A percentile compares a stretch with the other conserved stretches of the same genome.
phyloP scores from a whole-genome alignment of 2,329 filamentous ascomycete genomes.

The Hypoxylon sp. region DNA sequence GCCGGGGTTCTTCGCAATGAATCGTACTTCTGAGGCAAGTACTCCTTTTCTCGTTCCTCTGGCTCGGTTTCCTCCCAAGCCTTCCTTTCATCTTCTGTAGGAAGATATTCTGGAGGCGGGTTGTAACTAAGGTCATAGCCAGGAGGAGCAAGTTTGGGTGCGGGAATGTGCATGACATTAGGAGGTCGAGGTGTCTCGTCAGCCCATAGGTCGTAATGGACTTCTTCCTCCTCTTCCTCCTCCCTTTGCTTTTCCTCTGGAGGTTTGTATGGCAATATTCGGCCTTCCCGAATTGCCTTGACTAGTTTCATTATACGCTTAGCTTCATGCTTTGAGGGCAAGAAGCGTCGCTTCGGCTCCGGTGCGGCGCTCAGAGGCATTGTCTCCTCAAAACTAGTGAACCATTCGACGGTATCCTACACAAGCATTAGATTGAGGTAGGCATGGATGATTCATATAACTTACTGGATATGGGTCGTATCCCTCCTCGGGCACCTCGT shows the following conservation, averaged over 20 bases:
- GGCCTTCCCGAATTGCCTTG: slow-evolving; percentile 92
- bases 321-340: slow-evolving; percentile 96
- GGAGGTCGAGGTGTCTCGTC: slow-evolving; percentile 87
- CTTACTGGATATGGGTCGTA: slow-evolving; percentile 91
- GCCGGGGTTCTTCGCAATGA: slow-evolving; percentile 92
- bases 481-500: slow-evolving; percentile 87
- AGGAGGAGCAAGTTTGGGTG: slow-evolving; percentile 92
- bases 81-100: slow-evolving; percentile 85
- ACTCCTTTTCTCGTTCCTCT: slow-evolving; percentile 92
- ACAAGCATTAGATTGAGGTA: slow-evolving; percentile 36
- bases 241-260: slow-evolving; percentile 77
- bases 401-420: slow-evolving; percentile 90
- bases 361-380: slow-evolving; percentile 97
- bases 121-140: slow-evolving; percentile 98
- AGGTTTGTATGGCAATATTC: slow-evolving; percentile 91
- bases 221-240: slow-evolving; percentile 78
- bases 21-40: slow-evolving; percentile 84
- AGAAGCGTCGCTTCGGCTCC: slow-evolving; percentile 94
- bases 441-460: slow-evolving; percentile 23
- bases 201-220: slow-evolving; percentile 93
- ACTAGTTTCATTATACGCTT: slow-evolving; percentile 98
- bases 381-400: slow-evolving; percentile 88
- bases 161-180: slow-evolving; percentile 94
- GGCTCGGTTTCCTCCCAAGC: slow-evolving; percentile 89
- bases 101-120: slow-evolving; percentile 93